Conservation (phyloP, 306 rosid species). For the apple (Malus domestica) region ASM211411v1 NC_041805.1:14176501-14177000, state of each 20-base stretch:
- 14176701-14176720: no score
- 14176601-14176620: conserved; percentile 27
- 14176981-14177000: conserved; percentile 29
- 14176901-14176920: conserved; percentile 22
- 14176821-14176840: not conserved
- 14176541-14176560: conserved; percentile 22
- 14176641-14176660: not conserved
- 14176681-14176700: no score
- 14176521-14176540: not conserved
- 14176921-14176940: conserved; percentile 7
- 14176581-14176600: conserved; percentile 14
- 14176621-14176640: conserved; percentile 45
- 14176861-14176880: conserved; percentile 24
- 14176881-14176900: conserved; percentile 37
- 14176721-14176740: not conserved
- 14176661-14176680: no score
- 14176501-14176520: not conserved
- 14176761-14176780: not conserved
- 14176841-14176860: conserved; percentile 36
- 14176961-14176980: conserved; percentile 23
- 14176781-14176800: not conserved
- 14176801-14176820: not conserved
- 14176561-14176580: conserved; percentile 2
- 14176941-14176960: conserved; percentile 23
- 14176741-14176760: not conserved